Evolutionary conservation across 2,329 filamentous ascomycete species (phyloP).

Genomic region (Colletotrichum eleusines): DNA sequence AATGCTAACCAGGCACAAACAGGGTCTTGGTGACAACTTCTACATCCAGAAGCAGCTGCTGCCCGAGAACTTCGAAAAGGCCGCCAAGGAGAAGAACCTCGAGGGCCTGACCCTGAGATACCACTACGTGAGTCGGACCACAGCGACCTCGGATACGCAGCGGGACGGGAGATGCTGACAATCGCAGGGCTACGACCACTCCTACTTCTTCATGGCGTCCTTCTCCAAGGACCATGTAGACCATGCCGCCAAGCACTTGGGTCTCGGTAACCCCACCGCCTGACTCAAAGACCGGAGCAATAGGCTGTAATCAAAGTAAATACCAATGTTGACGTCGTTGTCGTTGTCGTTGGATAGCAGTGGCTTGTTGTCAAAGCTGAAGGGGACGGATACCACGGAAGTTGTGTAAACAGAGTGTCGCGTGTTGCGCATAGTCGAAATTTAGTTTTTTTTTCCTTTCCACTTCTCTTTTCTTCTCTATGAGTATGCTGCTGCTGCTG

Average conservation of each 20-base stretch:
- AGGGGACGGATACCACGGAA: conserved; percentile 24
- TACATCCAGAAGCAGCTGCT: conserved; percentile 94
- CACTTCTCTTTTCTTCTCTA: not conserved
- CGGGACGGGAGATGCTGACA: not conserved
- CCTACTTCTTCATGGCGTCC: conserved; percentile 94
- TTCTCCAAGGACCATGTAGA: conserved; percentile 93
- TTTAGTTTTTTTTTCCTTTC: conserved; percentile 10
- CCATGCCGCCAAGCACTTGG: conserved; percentile 88
- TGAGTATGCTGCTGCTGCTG: conserved; percentile 29
- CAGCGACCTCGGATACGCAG: not conserved
- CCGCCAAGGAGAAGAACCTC: conserved; percentile 80
- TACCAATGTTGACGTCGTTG: not conserved
- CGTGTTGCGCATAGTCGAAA: conserved; percentile 19
- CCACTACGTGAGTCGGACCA: conserved; percentile 70
- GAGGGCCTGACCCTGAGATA: conserved; percentile 82
- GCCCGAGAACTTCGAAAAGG: conserved; percentile 90
- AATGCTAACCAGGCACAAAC: not conserved
- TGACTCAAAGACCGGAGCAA: conserved; percentile 34
- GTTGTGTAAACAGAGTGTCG: not conserved
- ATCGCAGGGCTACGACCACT: conserved; percentile 89
- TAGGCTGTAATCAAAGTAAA: conserved; percentile 34
- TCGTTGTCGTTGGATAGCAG: not conserved
- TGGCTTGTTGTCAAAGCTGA: conserved; percentile 1
- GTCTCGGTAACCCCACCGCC: conserved; percentile 45
- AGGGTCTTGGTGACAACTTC: conserved; percentile 95